Base-by-base conservation (phyloP, 2,329 filamentous ascomycete species). In the Tolypocladium paradoxum region DNA sequence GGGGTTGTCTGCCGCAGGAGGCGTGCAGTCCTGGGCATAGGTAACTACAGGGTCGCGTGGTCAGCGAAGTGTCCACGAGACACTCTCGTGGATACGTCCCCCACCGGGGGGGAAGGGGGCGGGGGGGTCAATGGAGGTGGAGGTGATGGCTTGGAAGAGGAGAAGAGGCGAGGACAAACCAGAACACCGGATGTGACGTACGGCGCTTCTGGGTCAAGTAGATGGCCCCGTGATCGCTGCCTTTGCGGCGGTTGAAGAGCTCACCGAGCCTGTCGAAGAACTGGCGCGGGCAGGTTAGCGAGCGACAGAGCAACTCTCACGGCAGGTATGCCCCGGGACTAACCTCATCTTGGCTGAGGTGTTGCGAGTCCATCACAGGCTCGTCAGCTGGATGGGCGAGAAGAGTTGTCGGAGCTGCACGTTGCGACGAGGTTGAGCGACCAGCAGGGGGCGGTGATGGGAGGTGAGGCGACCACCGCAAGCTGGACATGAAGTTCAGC, bases 201-300 rank as follows among this genome's bases (percentile, higher is more conserved):
- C 86, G 70, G 71, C 87, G 79, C 67, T 92, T 92, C 65, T 95
- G 88, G 50, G 81, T 85, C 54, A 95, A 74, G 68, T 81, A 85
- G 59, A 95, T 75, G 50, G 83, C 82, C 61, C 87, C 87, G 68
- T 90, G 85, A 62, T 85, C 80, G 66, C 84, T 84, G 63, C 79
- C 76, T 64, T 85, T 85, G 56, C 79, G 79, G 58, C 76, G 69
- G 56, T 81, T 76, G 70, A 93, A 87, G 58, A 92, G 82, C 62
- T 83, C 76, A 50, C 74, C 72, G 58, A 92, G 78, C 64, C 78
- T 78, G 57, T 74, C 71, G 71, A 92, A 90, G 77, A 92, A 92
- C 87, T 91, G 63, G 22, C 29, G 6, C n/a, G 31, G 14, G 27
- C 14, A 12, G 29, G 37, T 37, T 14, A 49, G 51, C 22, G 27